Conservation (phyloP, 1,139 yeast species). For the Yamadazyma sp. region DNA sequence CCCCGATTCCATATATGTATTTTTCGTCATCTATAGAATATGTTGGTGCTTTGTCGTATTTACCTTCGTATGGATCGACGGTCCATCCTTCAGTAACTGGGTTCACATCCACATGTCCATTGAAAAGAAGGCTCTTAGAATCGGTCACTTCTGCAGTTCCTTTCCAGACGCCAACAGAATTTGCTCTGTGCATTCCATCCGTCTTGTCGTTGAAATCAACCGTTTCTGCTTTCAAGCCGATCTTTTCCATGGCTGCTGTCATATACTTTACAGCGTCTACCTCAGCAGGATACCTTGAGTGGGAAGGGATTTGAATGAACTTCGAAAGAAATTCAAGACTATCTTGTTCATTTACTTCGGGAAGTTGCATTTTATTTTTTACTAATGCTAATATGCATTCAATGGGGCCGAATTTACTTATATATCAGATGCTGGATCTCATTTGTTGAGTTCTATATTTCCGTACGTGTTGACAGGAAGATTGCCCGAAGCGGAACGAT, state of each 20-base stretch:
- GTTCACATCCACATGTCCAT: slow-evolving; percentile 27
- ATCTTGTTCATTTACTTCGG: slow-evolving; percentile 18
- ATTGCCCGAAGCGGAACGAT: not conserved
- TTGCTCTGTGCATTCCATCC: slow-evolving; percentile 21
- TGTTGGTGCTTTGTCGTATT: slow-evolving; percentile 15
- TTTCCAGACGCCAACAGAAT: slow-evolving; percentile 24
- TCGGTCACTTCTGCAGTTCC: slow-evolving; percentile 17
- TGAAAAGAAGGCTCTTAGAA: slow-evolving; percentile 20
- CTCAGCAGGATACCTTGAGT: slow-evolving; percentile 21
- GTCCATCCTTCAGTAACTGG: slow-evolving; percentile 29
- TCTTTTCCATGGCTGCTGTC: slow-evolving; percentile 19
- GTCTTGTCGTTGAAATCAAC: slow-evolving; percentile 19
- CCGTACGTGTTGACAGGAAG: no score
- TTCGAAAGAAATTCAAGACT: slow-evolving; percentile 21
- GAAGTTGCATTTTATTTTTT: slow-evolving; percentile 16
- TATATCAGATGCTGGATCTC: not conserved
- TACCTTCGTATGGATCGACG: slow-evolving; percentile 24
- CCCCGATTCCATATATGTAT: slow-evolving; percentile 25
- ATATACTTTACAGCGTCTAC: slow-evolving; percentile 22
- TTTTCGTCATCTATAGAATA: slow-evolving; percentile 12
- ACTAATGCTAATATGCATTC: not conserved
- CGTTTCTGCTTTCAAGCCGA: slow-evolving; percentile 21
- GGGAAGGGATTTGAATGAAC: slow-evolving; percentile 25
- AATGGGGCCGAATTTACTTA: not conserved
- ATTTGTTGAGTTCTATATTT: no score